Conservation (phyloP, 2,329 filamentous ascomycete genomes). For the Phaeoacremonium minimum region DNA sequence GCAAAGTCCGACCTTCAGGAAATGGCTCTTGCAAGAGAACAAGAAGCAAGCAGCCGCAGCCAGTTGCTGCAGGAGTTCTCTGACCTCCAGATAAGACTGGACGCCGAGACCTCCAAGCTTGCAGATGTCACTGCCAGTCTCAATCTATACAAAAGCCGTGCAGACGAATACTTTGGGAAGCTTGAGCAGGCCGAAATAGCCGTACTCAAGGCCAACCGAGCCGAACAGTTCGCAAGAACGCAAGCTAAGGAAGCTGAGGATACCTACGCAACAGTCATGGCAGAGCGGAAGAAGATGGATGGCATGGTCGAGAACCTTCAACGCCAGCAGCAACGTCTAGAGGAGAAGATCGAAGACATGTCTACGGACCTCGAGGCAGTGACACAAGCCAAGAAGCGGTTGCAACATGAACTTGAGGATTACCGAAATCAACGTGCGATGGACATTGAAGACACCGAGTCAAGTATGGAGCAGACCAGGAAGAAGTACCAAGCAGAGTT, state of each 20-base stretch:
- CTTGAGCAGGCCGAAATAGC: slow-evolving; percentile 95
- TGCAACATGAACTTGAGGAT: slow-evolving; percentile 96
- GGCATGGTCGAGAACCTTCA: slow-evolving; percentile 83
- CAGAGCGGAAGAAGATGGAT: slow-evolving; percentile 89
- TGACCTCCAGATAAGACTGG: slow-evolving; percentile 88
- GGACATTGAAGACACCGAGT: slow-evolving; percentile 95
- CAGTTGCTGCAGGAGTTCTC: slow-evolving; percentile 90
- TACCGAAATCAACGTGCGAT: slow-evolving; percentile 93
- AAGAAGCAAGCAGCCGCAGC: slow-evolving; percentile 81
- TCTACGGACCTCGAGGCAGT: slow-evolving; percentile 84
- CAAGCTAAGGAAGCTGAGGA: slow-evolving; percentile 91
- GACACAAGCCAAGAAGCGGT: slow-evolving; percentile 83
- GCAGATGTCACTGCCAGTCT: slow-evolving; percentile 81
- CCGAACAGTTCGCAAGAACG: slow-evolving; percentile 89
- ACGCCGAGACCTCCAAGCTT: slow-evolving; percentile 81
- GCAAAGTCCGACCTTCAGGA: slow-evolving; percentile 79
- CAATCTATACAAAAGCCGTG: slow-evolving; percentile 82
- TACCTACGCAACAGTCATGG: slow-evolving; percentile 82
- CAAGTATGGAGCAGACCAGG: slow-evolving; percentile 91
- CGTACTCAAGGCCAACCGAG: slow-evolving; percentile 84
- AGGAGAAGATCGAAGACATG: slow-evolving; percentile 87
- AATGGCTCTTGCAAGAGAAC: slow-evolving; percentile 71
- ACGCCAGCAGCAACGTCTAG: slow-evolving; percentile 80
- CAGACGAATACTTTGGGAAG: slow-evolving; percentile 96
- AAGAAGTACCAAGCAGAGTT: slow-evolving; percentile 97